Evolutionary conservation across 1,139 yeast genomes (phyloP), one percentile per base, ranked within the genome.

Genomic region (Schizosaccharomyces versatilis): DNA sequence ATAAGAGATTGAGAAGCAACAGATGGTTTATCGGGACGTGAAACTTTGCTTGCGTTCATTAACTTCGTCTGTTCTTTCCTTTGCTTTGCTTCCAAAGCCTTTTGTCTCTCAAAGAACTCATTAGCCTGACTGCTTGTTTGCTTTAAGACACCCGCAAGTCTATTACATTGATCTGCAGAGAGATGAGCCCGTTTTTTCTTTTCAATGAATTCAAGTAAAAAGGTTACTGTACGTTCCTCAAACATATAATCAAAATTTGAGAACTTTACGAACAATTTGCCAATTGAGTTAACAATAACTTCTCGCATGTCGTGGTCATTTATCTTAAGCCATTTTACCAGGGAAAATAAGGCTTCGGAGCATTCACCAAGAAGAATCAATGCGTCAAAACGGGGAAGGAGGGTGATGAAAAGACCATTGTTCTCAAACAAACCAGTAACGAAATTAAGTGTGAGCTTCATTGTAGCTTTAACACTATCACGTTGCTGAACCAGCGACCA

Each of bases 111-210:
- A 17, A 44, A 32, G 3, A 44, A n/a, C 10, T 10, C 32, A n/a
- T 44, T 44, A 24, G 49, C 49, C 38, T 44, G 38, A 44, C 38
- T 32, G 32, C 49, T 44, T 10, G 49, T 36, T 32, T 44, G 49
- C 19, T 9, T 32, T 5, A 44, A 17, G 10, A 44, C 49, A 8
- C 32, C 38, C 2, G 49, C 49, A 9, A 44, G 49, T 15, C 38
- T 36, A 9, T 44, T 44, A 32, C 49, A 44, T 19, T 44, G 49
- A 8, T 44, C 49, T n/a, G 49, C 49, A 14, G 49, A 44, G 3
- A 44, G n/a, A 44, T 44, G 49, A 9, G 49, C 49, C 32, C 32
- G 19, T 7, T 44, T 32, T 38, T 44, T 44, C 8, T 14, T 44
- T 9, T 19, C 32, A 9, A 44, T 44, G 12, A 44, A 44, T 1